A percentile compares a stretch with the other conserved stretches of the same genome.
These are phyloP conservation scores for Diaporthe amygdali DNA, from an alignment of 2,329 filamentous ascomycete genomes.

Conservation along the genomic window DNA sequence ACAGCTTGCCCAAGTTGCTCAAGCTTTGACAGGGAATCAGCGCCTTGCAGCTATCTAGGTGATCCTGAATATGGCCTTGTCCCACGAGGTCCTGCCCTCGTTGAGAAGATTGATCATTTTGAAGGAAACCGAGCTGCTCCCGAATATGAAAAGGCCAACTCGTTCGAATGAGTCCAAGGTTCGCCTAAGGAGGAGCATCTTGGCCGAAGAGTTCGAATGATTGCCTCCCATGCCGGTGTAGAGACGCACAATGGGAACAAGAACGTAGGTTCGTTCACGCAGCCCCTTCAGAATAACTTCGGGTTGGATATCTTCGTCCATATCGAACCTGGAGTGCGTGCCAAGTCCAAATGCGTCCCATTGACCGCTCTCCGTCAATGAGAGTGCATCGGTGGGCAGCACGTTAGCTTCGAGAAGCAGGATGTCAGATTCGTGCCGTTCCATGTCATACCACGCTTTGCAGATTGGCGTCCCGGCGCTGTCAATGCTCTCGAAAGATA, in stretches of 20 bases:
- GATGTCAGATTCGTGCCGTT: neutral
- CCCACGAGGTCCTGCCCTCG: neutral
- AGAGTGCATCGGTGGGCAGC: neutral
- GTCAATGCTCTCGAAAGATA: neutral
- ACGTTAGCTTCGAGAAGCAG: neutral
- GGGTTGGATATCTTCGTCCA: neutral
- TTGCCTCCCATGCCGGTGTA: too few relatives aligned
- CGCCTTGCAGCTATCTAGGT: too few relatives aligned
- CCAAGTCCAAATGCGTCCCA: neutral
- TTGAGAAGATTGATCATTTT: neutral
- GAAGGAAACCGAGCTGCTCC: neutral
- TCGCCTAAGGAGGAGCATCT: neutral
- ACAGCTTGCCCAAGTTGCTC: too few relatives aligned
- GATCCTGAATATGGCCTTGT: neutral
- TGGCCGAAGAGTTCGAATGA: neutral
- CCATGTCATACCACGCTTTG: neutral
- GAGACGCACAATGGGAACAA: neutral
- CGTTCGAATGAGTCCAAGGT: neutral
- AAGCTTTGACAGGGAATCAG: too few relatives aligned
- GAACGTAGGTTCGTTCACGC: neutral
- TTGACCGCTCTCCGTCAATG: neutral
- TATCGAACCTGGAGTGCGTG: neutral
- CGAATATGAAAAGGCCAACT: neutral
- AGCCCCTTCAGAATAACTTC: neutral
- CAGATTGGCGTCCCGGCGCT: neutral